Base-by-base conservation (phyloP, 2,329 filamentous ascomycete species). In the Botrytis fabae region DNA sequence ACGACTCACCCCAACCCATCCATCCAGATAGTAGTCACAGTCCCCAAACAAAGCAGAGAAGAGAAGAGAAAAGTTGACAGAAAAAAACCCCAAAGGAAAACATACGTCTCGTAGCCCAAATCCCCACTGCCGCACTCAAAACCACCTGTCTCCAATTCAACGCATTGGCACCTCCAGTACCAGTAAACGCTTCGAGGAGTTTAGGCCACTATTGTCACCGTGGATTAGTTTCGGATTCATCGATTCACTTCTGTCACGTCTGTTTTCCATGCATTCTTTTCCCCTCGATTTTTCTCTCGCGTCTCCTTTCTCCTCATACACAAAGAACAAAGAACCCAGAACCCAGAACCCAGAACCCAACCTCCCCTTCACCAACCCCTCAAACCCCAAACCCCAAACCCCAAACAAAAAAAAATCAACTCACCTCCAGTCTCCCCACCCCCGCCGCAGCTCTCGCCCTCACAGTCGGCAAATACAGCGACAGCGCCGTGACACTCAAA, bases 91-190 rank as follows among this genome's bases (percentile, higher is more conserved):
- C n/a, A 22, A n/a, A 51, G 25, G 22, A 59, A 62, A 57, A 81
- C 85, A 71, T 83, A 91, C 89, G 81, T 79, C 91, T 80, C 4
- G 86, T 83, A 42, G 90, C 88, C 91, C 91, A 93, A 35, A 91
- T 78, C 2, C 84, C 83, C n/a, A 89, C 87, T 7, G 86, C 86
- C 12, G 85, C 84, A 75, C 84, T 87, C 74, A 89, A 77, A 22
- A 85, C 82, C 1, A 87, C 84, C 74, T 89, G 87, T 80, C 90
- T 84, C 90, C 91, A 93, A 81, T 91, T 90, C 80, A 87, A 83
- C 4, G 83, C 81, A 74, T 77, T 76, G 3, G 75, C 68, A 61
- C 82, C 82, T 40, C 81, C 83, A 28, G 82, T 83, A 51, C 82
- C 82, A 35, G 79, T 82, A 75, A 88, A 81, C 25, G 84, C 82